Evolutionary conservation across 345 rosid species (phyloP), one percentile per base, ranked within the genome.

Genomic region (Atalantia buxifolia): DNA sequence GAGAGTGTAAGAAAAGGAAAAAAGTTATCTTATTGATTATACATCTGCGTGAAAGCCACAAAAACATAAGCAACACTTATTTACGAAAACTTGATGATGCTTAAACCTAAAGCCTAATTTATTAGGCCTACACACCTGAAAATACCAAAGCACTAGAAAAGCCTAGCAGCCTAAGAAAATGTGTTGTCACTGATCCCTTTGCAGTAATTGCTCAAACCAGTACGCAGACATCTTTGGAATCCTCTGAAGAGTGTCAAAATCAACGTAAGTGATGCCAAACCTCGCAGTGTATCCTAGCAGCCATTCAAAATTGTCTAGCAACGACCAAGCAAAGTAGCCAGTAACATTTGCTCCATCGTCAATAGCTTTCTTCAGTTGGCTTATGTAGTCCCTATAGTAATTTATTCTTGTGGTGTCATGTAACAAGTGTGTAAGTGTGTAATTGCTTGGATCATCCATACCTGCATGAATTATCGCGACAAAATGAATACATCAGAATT

Each of bases 261-360:
- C 91, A 24, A 88, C 84, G 56, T 86, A 88, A 7, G 83, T 86
- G 4, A 89, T 81, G 68, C 95, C 92, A 9, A 86, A 91, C 83
- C 95, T 83, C 1, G 92, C 84, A 4, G 90, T 89, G 64, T 85
- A 89, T 61, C 93, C 95, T 6, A 36, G 79, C 59, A 77, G 74
- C 93, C 92, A 89, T 80, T 91, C 95, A 8, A 89, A 91, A 86
- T 91, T 89, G 61, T 91, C 95, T 0, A 89, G 61, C 83, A 89
- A 73, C 2, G 95, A 89, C 95, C 95, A 89, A 0, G 95, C 92
- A 2, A 89, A 89, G 75, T 91, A 91, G 7, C 95, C 92, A 3
- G 68, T 27, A 25, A 89, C 87, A 19, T 91, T 89, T 24, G 93
- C 95, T 76, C 92, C 93, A 62, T 84, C 86, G 60, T 87, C 91